Conservation (phyloP, 2,329 filamentous ascomycete species). For the Cladosporium halotolerans region DNA sequence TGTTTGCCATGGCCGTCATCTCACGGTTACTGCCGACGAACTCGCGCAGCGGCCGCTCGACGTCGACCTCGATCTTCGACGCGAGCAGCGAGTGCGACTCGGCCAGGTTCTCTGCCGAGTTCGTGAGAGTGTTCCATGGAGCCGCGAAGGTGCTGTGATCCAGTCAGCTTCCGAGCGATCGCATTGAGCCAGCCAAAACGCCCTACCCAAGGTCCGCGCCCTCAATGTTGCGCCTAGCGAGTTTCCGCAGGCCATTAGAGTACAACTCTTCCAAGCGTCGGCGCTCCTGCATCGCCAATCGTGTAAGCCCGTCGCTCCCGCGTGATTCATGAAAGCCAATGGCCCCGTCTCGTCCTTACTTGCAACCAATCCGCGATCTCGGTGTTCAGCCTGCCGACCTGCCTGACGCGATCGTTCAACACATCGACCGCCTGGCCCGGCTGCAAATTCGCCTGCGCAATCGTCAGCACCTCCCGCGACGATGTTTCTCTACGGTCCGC, state of each 20-base stretch:
- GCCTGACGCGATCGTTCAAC: conserved; percentile 79
- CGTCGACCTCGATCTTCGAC: conserved; percentile 76
- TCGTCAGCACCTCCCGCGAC: neutral
- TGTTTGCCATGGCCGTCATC: conserved; percentile 71
- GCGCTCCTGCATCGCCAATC: conserved; percentile 64
- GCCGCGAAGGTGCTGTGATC: conserved; percentile 70
- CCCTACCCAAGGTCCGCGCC: conserved; percentile 80
- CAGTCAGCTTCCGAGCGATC: conserved; percentile 14
- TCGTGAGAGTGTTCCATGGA: conserved; percentile 83
- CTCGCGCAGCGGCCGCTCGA: conserved; percentile 74
- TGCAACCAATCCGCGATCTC: conserved; percentile 96
- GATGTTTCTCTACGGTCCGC: conserved; percentile 1
- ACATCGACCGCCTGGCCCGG: conserved; percentile 74
- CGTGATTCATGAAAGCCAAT: conserved; percentile 6
- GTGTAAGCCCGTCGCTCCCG: neutral
- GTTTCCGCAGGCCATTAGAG: conserved; percentile 71
- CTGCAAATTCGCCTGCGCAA: conserved; percentile 64
- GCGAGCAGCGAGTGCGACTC: conserved; percentile 77
- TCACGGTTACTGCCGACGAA: conserved; percentile 68
- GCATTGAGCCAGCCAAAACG: neutral
- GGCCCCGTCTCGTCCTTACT: conserved; percentile 48
- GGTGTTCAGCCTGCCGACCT: conserved; percentile 76
- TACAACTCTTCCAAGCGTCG: conserved; percentile 88
- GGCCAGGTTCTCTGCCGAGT: conserved; percentile 72
- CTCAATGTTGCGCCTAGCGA: conserved; percentile 53